phyloP scores from a whole-genome alignment of 2,329 filamentous ascomycete genomes.

The Chaetomiaceae sp. region DNA sequence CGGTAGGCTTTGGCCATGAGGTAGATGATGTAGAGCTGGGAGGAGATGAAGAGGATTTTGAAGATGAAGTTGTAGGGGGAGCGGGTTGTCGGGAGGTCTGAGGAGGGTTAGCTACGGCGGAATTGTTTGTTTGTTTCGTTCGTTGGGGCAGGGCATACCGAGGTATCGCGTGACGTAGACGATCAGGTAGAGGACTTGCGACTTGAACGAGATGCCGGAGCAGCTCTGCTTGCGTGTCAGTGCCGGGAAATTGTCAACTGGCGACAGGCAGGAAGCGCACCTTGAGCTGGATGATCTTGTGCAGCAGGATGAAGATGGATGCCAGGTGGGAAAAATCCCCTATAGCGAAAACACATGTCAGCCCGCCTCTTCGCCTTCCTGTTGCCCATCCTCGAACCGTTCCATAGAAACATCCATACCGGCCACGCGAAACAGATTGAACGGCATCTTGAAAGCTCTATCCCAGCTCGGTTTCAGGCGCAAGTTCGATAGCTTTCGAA shows the following conservation, averaged over 20 bases:
- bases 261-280: conserved; percentile 41
- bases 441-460: conserved; percentile 37
- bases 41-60: conserved; percentile 90
- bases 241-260: not conserved
- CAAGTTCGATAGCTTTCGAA: not conserved
- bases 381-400: not conserved
- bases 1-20: conserved; percentile 98
- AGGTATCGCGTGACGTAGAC: conserved; percentile 95
- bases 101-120: not conserved
- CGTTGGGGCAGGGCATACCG: conserved; percentile 45
- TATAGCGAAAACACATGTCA: conserved; percentile 35
- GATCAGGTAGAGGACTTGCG: conserved; percentile 87
- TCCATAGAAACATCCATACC: conserved; percentile 35
- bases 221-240: conserved; percentile 65
- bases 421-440: conserved; percentile 57
- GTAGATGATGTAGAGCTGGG: conserved; percentile 92
- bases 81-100: conserved; percentile 80
- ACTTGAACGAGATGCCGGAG: conserved; percentile 97
- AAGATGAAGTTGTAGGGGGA: conserved; percentile 91
- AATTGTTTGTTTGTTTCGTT: not conserved
- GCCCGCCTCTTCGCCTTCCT: conserved; percentile 1
- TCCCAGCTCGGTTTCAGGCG: not conserved
- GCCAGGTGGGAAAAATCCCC: conserved; percentile 93
- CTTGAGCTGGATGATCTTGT: conserved; percentile 93
- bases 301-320: conserved; percentile 89